A percentile compares a stretch with the other conserved stretches of the same genome.
Evolutionary conservation across 1,284 basidiomycete species (phyloP).

Genomic region (Ganoderma resinaceum): DNA sequence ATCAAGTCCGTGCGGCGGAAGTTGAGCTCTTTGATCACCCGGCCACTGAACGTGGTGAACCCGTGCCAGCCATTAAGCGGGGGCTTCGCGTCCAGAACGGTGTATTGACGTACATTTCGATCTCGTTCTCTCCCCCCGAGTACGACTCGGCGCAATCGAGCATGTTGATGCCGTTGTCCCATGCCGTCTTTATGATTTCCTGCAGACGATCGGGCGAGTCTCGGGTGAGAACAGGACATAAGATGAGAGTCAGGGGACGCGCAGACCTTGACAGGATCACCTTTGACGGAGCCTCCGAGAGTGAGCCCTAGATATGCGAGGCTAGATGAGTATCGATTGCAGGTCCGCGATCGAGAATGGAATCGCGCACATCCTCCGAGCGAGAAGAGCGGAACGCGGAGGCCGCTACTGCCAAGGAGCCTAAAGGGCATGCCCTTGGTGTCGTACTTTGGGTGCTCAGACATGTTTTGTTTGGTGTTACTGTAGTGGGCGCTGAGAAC

Average conservation of each 20-base stretch:
- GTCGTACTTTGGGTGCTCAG: slow-evolving; percentile 46
- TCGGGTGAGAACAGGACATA: not conserved
- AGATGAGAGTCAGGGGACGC: not conserved
- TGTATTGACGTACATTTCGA: slow-evolving; percentile 59
- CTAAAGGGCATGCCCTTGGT: slow-evolving; percentile 78
- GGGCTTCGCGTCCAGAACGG: not conserved
- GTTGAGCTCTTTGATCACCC: slow-evolving; percentile 80
- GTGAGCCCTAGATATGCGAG: slow-evolving; percentile 57
- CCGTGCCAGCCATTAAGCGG: not conserved
- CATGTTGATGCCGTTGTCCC: slow-evolving; percentile 75
- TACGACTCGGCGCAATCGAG: slow-evolving; percentile 75
- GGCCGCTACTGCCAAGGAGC: slow-evolving; percentile 74
- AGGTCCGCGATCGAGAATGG: not conserved
- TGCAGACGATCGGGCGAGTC: slow-evolving; percentile 29
- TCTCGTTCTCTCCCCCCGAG: slow-evolving; percentile 71
- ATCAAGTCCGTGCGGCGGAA: slow-evolving; percentile 76
- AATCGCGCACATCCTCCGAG: slow-evolving; percentile 70
- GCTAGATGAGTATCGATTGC: slow-evolving; percentile 1
- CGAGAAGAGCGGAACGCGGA: slow-evolving; percentile 81
- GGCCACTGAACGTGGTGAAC: slow-evolving; percentile 56
- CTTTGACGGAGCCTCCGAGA: slow-evolving; percentile 70
- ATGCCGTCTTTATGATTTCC: slow-evolving; percentile 71
- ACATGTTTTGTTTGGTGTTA: slow-evolving; percentile 7
- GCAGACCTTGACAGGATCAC: slow-evolving; percentile 71
- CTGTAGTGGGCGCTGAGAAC: not conserved